Conservation (phyloP, 345 rosid genomes). For the Rubroshorea leprosula region DNA sequence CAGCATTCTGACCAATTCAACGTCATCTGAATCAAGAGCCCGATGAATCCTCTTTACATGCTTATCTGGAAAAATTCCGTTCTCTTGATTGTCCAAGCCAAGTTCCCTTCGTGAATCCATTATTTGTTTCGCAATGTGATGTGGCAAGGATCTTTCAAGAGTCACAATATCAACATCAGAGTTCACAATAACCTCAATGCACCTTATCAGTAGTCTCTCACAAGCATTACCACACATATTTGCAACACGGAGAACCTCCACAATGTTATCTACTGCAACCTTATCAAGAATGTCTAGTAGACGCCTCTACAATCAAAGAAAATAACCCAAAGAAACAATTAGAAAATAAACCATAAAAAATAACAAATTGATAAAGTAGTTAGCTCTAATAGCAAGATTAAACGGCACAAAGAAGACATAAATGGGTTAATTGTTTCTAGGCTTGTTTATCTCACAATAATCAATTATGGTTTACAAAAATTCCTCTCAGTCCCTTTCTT, state of each 20-base stretch:
- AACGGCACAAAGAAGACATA: background rate
- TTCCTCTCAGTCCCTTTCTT: no score
- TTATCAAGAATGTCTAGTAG: slow-evolving; percentile 60
- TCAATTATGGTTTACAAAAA: background rate
- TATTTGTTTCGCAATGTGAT: slow-evolving; percentile 42
- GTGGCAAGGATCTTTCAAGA: slow-evolving; percentile 63
- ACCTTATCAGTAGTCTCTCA: slow-evolving; percentile 41
- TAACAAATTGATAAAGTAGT: background rate
- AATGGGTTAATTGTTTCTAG: background rate
- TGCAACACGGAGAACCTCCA: slow-evolving; percentile 54
- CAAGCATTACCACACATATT: slow-evolving; percentile 47
- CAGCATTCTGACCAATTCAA: slow-evolving; percentile 76
- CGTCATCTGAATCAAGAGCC: slow-evolving; percentile 83
- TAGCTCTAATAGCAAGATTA: no score
- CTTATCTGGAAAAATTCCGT: slow-evolving; percentile 34
- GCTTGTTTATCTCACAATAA: background rate
- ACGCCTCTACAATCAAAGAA: slow-evolving; percentile 44
- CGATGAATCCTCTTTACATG: slow-evolving; percentile 58
- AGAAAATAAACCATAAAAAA: background rate
- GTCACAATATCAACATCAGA: slow-evolving; percentile 54
- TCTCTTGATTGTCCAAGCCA: slow-evolving; percentile 31
- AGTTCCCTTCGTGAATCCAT: slow-evolving; percentile 33
- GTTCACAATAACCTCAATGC: slow-evolving; percentile 46
- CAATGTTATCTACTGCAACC: slow-evolving; percentile 48
- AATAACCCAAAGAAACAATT: slow-evolving; percentile 6